Conservation (phyloP, 2,329 filamentous ascomycete genomes). For the Penicillium sp. region DNA sequence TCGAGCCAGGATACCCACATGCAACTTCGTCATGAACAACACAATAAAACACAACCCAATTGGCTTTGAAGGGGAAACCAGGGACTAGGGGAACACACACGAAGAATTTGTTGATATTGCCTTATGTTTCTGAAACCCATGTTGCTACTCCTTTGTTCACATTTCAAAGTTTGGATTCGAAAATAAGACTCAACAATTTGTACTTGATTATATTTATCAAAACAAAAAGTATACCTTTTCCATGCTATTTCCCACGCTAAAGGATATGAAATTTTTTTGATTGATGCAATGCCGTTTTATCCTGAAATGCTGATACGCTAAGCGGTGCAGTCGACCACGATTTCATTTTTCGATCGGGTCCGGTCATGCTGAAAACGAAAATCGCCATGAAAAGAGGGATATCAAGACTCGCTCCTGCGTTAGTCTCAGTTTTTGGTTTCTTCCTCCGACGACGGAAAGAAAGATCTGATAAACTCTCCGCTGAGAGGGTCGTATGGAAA, state of each 20-base stretch:
- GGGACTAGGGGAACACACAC: too few relatives aligned
- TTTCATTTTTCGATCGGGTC: neutral
- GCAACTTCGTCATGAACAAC: too few relatives aligned
- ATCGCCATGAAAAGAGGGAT: neutral
- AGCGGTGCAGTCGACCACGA: neutral
- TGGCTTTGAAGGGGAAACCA: too few relatives aligned
- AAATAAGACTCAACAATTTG: neutral
- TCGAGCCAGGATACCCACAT: too few relatives aligned
- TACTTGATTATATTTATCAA: neutral
- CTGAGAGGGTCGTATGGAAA: constrained; percentile 42
- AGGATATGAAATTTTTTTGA: neutral
- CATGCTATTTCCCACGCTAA: neutral
- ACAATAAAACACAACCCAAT: too few relatives aligned
- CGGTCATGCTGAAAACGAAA: neutral
- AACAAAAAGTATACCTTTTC: neutral
- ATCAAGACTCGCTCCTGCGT: neutral
- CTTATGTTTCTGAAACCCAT: neutral
- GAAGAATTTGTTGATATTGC: neutral
- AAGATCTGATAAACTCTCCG: constrained; percentile 40
- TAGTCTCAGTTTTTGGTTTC: constrained; percentile 8
- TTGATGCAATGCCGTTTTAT: neutral
- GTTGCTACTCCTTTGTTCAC: neutral
- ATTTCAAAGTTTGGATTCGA: neutral
- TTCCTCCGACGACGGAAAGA: constrained; percentile 35
- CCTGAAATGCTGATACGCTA: constrained; percentile 4